Evolutionary conservation across 805 yeast species (phyloP).

Genomic region (Sugiyamaella floridensis): DNA sequence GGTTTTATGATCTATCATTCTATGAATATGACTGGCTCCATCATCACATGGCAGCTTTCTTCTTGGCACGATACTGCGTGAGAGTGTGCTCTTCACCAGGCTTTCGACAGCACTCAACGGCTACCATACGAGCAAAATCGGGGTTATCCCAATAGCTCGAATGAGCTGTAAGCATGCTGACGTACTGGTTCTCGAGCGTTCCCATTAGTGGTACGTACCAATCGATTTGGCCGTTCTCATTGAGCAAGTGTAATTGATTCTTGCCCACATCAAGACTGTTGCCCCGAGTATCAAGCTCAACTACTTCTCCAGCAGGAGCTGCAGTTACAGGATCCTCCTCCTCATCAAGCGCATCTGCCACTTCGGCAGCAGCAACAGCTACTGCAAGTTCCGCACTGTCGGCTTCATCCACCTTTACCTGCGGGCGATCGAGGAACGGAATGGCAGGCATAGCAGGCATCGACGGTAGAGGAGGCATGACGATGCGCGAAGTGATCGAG

Average conservation of each 20-base stretch:
- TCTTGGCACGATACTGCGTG: slow-evolving; percentile 19
- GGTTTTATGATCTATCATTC: no score
- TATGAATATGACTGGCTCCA: no score
- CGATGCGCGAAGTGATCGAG: background rate
- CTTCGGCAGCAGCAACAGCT: slow-evolving; percentile 1
- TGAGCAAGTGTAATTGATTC: slow-evolving; percentile 43
- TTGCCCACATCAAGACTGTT: slow-evolving; percentile 25
- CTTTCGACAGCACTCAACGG: slow-evolving; percentile 31
- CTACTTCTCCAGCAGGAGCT: slow-evolving; percentile 8
- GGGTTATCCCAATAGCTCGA: slow-evolving; percentile 82
- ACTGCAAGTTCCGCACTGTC: background rate
- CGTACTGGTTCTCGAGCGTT: slow-evolving; percentile 67
- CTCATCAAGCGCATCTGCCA: background rate
- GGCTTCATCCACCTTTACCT: background rate
- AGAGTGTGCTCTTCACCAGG: slow-evolving; percentile 26
- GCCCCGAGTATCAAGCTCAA: slow-evolving; percentile 23
- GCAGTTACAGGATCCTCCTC: background rate
- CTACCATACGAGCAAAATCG: slow-evolving; percentile 62
- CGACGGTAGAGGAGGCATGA: background rate
- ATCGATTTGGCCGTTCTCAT: slow-evolving; percentile 78
- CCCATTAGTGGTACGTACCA: slow-evolving; percentile 53
- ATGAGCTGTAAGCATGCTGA: slow-evolving; percentile 83
- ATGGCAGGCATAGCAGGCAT: background rate
- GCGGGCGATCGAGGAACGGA: background rate
- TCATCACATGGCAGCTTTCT: background rate